A percentile compares a stretch with the other conserved stretches of the same genome.
phyloP scores from a whole-genome alignment of 495 filamentous ascomycete genomes.

The Aspergillus steynii region DNA sequence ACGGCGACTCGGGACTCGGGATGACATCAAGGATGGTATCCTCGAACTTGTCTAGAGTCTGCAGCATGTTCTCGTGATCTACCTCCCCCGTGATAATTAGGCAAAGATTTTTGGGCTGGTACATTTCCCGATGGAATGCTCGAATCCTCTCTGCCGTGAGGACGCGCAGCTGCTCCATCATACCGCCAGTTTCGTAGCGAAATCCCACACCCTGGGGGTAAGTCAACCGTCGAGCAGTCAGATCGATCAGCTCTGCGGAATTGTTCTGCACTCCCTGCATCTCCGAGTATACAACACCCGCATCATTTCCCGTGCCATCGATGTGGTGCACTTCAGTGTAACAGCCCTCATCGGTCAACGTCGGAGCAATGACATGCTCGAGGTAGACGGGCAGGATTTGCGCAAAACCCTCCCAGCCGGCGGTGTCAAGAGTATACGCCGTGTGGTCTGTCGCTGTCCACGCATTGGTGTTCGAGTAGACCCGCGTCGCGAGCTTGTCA shows the following conservation, averaged over 20 bases:
- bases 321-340: conserved; percentile 97
- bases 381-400: conserved; percentile 94
- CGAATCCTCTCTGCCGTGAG: conserved; percentile 87
- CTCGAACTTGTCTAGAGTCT: conserved; percentile 85
- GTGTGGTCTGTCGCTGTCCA: conserved; percentile 95
- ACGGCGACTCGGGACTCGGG: conserved; percentile 68
- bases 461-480: conserved; percentile 93
- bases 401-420: conserved; percentile 95
- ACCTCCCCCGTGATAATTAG: conserved; percentile 87
- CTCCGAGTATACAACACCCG: conserved; percentile 97
- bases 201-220: conserved; percentile 92
- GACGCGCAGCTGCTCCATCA: conserved; percentile 88
- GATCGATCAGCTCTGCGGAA: conserved; percentile 78
- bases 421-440: conserved; percentile 92
- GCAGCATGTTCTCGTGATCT: conserved; percentile 75
- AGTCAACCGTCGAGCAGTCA: conserved; percentile 70
- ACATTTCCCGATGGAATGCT: conserved; percentile 93
- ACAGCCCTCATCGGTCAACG: conserved; percentile 87
- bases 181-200: conserved; percentile 93
- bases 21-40: conserved; percentile 80
- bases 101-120: conserved; percentile 94
- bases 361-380: conserved; percentile 90
- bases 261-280: conserved; percentile 96
- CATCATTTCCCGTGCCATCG: conserved; percentile 89
- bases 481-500: conserved; percentile 88